Base-by-base conservation (phyloP, 2,329 filamentous ascomycete species). In the Penicillium digitatum region DNA sequence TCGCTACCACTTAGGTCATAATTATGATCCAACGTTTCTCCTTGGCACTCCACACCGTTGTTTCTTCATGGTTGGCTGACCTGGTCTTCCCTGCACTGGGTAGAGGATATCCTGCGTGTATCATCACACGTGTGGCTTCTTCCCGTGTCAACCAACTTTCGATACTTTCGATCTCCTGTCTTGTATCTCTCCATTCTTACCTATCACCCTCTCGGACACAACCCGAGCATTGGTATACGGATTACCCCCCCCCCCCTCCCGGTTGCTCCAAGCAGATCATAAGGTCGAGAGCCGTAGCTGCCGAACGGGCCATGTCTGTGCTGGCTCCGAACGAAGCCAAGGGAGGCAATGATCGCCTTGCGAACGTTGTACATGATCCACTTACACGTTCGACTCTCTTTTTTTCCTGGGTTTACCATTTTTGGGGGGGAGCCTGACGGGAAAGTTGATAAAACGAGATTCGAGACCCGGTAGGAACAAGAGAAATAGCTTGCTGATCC, bases 1-100 rank as follows among this genome's bases (percentile, higher is more conserved):
- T 57, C 57, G 45, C 52, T 58, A 48, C 61, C 61, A 57, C 52
- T 58, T 62, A 40, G 24, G 61, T 63, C 60, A 59, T 61, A 56
- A 55, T 60, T 24, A 58, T 57, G 60, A 63, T 63, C 61, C 46
- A 55, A 55, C 58, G 54, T 55, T 58, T 48, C 43, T 54, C 56
- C 49, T 44, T 49, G 29, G 32, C 32, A 35, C 42, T 46, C 55
- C 55, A 51, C 47, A 43, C 46, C 32, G 38, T 42, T 40, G 26
- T 18, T 39, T 47, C 47, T 42, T 50, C 44, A 48, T 32, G 38
- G 34, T 35, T 39, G 32, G 18, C 11, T 48, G 32, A 48, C 16
- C 32, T 24, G 14, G 27, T 27, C n/a, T 27, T 7, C 26, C 12
- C 42, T 18, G 42, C 24, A 26, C 26, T 37, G 14, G 10, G n/a